These are phyloP conservation scores for Skeletonema menzelii DNA, from an alignment of 108 stramenopile species.

Conservation along the genomic window DNA sequence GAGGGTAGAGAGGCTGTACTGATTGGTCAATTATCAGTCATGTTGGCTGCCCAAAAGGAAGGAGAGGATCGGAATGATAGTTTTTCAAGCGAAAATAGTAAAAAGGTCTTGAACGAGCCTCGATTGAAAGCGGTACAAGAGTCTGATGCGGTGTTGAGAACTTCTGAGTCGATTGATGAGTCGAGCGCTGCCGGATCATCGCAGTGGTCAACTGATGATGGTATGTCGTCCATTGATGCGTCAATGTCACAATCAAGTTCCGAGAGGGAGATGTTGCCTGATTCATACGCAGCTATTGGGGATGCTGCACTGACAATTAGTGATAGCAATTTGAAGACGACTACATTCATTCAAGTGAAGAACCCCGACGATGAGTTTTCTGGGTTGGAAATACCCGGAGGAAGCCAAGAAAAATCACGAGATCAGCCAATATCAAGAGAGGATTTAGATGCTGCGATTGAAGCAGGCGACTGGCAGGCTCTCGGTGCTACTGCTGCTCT, in stretches of 20 bases:
- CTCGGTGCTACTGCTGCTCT: constrained; percentile 86
- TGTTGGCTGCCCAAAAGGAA: constrained; percentile 39
- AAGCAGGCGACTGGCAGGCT: constrained; percentile 87
- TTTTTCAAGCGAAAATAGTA: background rate
- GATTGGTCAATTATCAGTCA: constrained; percentile 52
- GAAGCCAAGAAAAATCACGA: background rate
- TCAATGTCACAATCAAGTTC: constrained; percentile 8
- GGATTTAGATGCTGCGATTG: constrained; percentile 77
- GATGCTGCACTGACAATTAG: background rate
- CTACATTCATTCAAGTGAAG: background rate
- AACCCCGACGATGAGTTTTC: background rate
- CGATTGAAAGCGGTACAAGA: background rate
- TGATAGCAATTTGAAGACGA: background rate
- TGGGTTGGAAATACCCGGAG: background rate
- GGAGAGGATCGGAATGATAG: background rate
- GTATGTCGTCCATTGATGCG: constrained; percentile 40
- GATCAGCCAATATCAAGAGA: constrained; percentile 24
- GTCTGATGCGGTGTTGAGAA: background rate
- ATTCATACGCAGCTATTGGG: background rate
- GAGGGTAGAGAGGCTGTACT: constrained; percentile 61
- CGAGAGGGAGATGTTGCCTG: background rate
- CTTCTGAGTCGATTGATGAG: background rate
- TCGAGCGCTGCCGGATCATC: constrained; percentile 15
- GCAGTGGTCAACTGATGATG: constrained; percentile 42
- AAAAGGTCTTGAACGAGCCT: background rate